Evolutionary conservation across 2,329 filamentous ascomycete species (phyloP).

Genomic region (Lecanosticta acicola): DNA sequence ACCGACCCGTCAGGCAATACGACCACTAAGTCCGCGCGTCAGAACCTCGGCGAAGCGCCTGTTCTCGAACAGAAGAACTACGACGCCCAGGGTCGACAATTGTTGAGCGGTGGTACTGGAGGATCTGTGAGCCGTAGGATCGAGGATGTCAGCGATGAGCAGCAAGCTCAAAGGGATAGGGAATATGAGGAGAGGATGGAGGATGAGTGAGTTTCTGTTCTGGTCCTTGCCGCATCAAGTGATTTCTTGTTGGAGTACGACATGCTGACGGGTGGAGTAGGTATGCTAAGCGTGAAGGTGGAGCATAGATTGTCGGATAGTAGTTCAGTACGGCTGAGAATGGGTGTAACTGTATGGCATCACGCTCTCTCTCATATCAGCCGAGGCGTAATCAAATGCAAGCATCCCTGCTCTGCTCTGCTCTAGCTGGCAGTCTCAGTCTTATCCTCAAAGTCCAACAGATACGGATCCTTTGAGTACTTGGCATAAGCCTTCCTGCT

Average conservation of each 20-base stretch:
- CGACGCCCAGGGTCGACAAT: conserved; percentile 28
- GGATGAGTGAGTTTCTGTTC: conserved; percentile 20
- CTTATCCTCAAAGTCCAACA: conserved; percentile 32
- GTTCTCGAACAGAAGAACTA: conserved; percentile 27
- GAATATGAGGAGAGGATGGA: conserved; percentile 29
- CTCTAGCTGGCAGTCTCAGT: conserved; percentile 29
- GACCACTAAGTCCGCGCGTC: conserved; percentile 25
- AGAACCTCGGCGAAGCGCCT: conserved; percentile 28
- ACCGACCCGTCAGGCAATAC: conserved; percentile 26
- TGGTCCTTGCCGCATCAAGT: no score
- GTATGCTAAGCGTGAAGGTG: conserved; percentile 31
- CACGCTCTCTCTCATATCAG: no score
- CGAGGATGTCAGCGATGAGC: conserved; percentile 26
- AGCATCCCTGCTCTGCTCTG: no score
- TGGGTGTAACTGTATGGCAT: not conserved
- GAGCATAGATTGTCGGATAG: conserved; percentile 19
- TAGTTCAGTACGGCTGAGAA: not conserved
- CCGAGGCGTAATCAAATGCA: no score
- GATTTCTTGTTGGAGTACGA: not conserved
- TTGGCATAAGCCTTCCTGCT: conserved; percentile 55
- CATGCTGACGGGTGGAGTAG: conserved; percentile 11
- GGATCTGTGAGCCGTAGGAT: conserved; percentile 16
- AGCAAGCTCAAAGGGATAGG: conserved; percentile 22
- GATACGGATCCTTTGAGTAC: conserved; percentile 46
- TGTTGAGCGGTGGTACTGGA: conserved; percentile 13